Evolutionary conservation across 2,329 filamentous ascomycete species (phyloP), one percentile per base, ranked within the genome.

Genomic region (Pezicula neosporulosa): DNA sequence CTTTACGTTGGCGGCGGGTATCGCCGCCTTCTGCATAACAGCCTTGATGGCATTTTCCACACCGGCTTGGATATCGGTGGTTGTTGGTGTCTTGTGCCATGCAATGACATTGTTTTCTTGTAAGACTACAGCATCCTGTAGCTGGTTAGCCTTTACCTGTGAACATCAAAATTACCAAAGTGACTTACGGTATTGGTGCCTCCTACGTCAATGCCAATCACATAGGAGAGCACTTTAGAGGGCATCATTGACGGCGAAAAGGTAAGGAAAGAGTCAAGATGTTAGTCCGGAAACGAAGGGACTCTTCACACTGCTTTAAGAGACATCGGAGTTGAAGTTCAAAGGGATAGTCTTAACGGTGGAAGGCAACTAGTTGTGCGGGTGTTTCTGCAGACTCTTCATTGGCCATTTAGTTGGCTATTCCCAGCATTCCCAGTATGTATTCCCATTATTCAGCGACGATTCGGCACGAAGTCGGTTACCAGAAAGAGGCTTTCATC

Each of bases 131-230:
- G 55, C 62, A 44, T 44, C 42, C 42, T 61, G 52, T 24, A 21
- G n/a, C 13, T 9, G 18, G 30, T 54, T 44, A 54, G 44, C 24
- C 18, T 15, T 8, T 15, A 4, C 12, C 4, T 6, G 7, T 24
- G 24, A 24, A 6, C 24, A 13, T 12, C 12, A 15, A 9, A 10
- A 35, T 13, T 8, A 44, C 24, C 13, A 35, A 35, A 21, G 19
- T 33, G 6, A 30, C 59, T 51, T 45, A 61, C 81, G 4, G 80
- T 80, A 0, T 81, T 85, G 0, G 82, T 85, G 15, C 81, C 81
- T 7, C 82, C 81, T 27, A 85, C 75, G 57, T 85, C 81, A 2
- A 83, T 61, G 16, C 63, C 63, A 39, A 65, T 63, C 4, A 64
- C 57, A 53, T 54, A 60, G 21, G 60, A 56, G 27, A 54, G 38